A percentile compares a stretch with the other conserved stretches of the same genome.
These are phyloP conservation scores for Lasiosphaeris hirsuta DNA, from an alignment of 495 filamentous ascomycete genomes.

Conservation along the genomic window DNA sequence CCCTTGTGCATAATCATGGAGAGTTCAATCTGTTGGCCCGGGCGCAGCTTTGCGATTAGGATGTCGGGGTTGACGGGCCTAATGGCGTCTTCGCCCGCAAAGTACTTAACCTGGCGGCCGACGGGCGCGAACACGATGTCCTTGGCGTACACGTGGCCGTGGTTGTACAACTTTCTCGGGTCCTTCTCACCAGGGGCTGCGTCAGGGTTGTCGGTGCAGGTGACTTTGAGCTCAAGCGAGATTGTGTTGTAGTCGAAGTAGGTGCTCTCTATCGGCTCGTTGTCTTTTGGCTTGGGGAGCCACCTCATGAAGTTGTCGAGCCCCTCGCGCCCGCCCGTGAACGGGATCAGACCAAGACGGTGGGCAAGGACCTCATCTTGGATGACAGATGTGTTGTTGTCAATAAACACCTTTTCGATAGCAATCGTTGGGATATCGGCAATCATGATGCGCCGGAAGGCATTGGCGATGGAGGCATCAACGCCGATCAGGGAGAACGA, in stretches of 20 bases:
- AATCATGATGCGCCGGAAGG: slow-evolving; percentile 95
- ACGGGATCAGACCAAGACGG: slow-evolving; percentile 84
- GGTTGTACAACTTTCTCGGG: slow-evolving; percentile 75
- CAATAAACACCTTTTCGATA: slow-evolving; percentile 85
- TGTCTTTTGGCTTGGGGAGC: slow-evolving; percentile 53
- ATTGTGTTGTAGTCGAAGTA: slow-evolving; percentile 79
- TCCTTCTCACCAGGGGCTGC: slow-evolving; percentile 70
- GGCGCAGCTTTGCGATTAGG: slow-evolving; percentile 88
- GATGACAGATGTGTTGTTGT: slow-evolving; percentile 95
- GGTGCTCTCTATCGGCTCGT: slow-evolving; percentile 28
- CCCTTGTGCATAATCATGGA: slow-evolving; percentile 90
- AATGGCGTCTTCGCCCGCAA: slow-evolving; percentile 62
- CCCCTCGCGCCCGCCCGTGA: slow-evolving; percentile 71
- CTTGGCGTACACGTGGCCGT: slow-evolving; percentile 82
- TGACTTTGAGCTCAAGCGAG: slow-evolving; percentile 63
- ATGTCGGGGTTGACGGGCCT: slow-evolving; percentile 85
- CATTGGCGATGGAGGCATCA: slow-evolving; percentile 93
- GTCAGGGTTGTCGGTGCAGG: slow-evolving; percentile 72
- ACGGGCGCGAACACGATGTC: slow-evolving; percentile 72
- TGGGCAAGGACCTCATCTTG: slow-evolving; percentile 94
- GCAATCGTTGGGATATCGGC: slow-evolving; percentile 92
- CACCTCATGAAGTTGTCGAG: slow-evolving; percentile 72
- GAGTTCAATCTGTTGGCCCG: slow-evolving; percentile 79
- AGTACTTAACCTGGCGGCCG: slow-evolving; percentile 68
- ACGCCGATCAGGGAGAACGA: slow-evolving; percentile 88